Conservation (phyloP, 2,329 filamentous ascomycete genomes). For the Graphium sp. region DNA sequence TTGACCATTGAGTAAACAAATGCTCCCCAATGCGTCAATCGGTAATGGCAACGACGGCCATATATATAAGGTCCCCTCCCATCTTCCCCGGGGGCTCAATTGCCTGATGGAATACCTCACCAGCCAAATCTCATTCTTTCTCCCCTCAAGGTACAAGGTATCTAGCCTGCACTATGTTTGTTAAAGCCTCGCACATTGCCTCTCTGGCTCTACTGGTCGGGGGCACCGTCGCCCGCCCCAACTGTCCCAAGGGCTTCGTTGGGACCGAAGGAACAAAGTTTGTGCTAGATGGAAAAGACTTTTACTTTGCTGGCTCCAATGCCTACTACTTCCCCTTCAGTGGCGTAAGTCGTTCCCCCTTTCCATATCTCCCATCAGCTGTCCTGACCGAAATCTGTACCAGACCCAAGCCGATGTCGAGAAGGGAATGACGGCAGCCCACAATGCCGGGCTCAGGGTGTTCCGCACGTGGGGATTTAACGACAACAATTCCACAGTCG, state of each 20-base stretch:
- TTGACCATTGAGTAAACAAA: no score
- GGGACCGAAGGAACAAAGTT: conserved; percentile 31
- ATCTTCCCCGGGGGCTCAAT: no score
- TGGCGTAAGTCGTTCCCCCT: conserved; percentile 26
- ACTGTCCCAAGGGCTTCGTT: conserved; percentile 21
- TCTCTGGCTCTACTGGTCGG: conserved; percentile 2
- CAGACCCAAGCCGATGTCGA: conserved; percentile 30
- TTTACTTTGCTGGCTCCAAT: conserved; percentile 39
- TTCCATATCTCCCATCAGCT: not conserved
- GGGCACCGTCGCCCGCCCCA: conserved; percentile 2
- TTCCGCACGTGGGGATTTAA: conserved; percentile 42
- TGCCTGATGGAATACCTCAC: no score
- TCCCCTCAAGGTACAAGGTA: no score
- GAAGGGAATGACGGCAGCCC: conserved; percentile 24
- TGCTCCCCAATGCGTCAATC: no score
- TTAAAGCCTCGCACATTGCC: no score
- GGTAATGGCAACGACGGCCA: no score
- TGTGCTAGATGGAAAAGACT: conserved; percentile 33
- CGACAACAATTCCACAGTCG: conserved; percentile 32
- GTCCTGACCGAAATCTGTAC: not conserved
- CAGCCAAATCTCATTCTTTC: no score
- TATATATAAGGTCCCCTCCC: no score
- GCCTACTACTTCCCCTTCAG: conserved; percentile 39
- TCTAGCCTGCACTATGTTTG: no score
- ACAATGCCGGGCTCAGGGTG: conserved; percentile 29